These are phyloP conservation scores for Synchytrium microbalum DNA, from an alignment of 371 early-diverging fungal species.

Conservation along the genomic window DNA sequence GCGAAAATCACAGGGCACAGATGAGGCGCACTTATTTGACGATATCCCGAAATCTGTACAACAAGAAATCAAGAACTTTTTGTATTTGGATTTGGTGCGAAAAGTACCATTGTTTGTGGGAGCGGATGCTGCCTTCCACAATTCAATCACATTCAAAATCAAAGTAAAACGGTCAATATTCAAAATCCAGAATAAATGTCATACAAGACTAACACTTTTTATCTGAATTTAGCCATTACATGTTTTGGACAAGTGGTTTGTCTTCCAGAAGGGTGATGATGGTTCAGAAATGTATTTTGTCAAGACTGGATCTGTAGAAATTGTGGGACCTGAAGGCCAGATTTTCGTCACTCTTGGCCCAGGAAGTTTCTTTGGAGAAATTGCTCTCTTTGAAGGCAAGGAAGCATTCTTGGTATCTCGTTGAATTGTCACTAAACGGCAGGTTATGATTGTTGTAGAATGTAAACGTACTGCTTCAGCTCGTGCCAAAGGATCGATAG, in stretches of 20 bases:
- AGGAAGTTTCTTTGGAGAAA: slow-evolving; percentile 32
- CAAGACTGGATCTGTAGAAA: slow-evolving; percentile 25
- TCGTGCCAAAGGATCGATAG: slow-evolving; percentile 22
- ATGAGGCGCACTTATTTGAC: slow-evolving; percentile 26
- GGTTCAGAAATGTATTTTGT: slow-evolving; percentile 33
- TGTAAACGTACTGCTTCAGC: slow-evolving; percentile 28
- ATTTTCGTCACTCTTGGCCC: slow-evolving; percentile 17
- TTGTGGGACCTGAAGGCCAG: slow-evolving; percentile 16
- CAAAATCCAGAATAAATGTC: too few relatives aligned
- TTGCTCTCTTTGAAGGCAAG: slow-evolving; percentile 31
- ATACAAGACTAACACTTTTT: too few relatives aligned
- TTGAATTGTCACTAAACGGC: too few relatives aligned
- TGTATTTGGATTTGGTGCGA: slow-evolving; percentile 27
- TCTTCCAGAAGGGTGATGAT: slow-evolving; percentile 32
- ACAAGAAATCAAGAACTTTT: slow-evolving; percentile 30
- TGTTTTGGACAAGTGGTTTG: slow-evolving; percentile 25
- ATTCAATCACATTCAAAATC: slow-evolving; percentile 23
- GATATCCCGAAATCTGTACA: slow-evolving; percentile 27
- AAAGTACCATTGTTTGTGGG: slow-evolving; percentile 27
- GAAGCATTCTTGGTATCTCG: too few relatives aligned
- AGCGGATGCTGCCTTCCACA: slow-evolving; percentile 22
- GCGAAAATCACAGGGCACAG: slow-evolving; percentile 26
- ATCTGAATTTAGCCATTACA: too few relatives aligned
- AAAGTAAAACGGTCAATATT: too few relatives aligned
- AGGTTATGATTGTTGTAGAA: slow-evolving; percentile 1